Base-by-base conservation (phyloP, 2,329 filamentous ascomycete species). In the Sporothrix brasiliensis region DNA sequence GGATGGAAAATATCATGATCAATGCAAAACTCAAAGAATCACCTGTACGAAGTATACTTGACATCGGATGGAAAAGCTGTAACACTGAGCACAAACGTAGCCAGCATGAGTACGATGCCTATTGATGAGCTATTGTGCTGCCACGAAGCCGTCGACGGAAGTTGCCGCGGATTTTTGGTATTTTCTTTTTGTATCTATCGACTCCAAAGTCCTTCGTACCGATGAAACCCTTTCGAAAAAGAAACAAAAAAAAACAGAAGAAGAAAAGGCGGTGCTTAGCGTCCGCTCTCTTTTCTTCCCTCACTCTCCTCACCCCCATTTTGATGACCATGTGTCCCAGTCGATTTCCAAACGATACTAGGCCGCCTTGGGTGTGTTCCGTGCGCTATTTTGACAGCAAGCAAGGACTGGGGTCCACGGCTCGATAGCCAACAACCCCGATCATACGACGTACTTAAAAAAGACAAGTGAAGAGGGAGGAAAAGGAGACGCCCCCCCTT, bases 311-410 rank as follows among this genome's bases (percentile, higher is more conserved):
- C 10, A 4, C 19, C n/a, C 56, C 39, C 39, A 34, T 61, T 30
- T 58, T 13, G 30, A 44, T 44, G 13, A n/a, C 39, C 30, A 41
- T 47, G 41, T 44, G 44, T 30, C 60, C 60, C 11, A 49, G 60
- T 50, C 60, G 41, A 34, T 21, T 65, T 63, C 24, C 9, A 50
- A 41, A 50, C 41, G 44, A 52, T 53, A 13, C 67, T 63, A 69
- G 68, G 49, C 63, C 63, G 13, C 19, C 53, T 39, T 47, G 47
- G 30, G 49, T 21, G 54, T 44, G 67, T 61, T 69, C 54, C 54
- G 67, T 69, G 68, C 68, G 68, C 68, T 65, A 69, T 69, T 69
- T 69, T 69, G 68, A 54, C 58, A 66, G 49, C n/a, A 65, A 65
- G 34, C 60, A 61, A 16, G 68, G 58, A 53, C 16, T 52, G 47